phyloP scores from a whole-genome alignment of 345 rosid species.

The Iberis pinnata region DNA sequence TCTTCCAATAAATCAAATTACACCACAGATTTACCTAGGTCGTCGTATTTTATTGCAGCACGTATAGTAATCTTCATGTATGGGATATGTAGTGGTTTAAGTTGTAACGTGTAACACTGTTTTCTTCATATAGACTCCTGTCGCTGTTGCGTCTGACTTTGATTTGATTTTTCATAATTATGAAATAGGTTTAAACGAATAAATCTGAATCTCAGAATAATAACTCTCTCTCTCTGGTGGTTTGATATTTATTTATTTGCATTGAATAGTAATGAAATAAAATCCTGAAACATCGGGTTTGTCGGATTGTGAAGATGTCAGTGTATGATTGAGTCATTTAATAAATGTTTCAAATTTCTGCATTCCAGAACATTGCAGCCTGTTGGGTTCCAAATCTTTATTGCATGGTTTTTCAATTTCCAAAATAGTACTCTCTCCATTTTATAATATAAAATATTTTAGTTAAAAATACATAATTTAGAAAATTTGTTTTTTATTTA shows the following conservation, averaged over 20 bases:
- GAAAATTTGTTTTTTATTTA: too few species aligned
- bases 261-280: constrained; percentile 21
- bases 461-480: too few species aligned
- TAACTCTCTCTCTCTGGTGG: neutral
- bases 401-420: neutral
- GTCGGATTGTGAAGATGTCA: constrained; percentile 28
- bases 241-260: constrained; percentile 12
- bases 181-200: constrained; percentile 1
- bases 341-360: constrained; percentile 15
- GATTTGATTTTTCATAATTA: too few species aligned
- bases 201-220: neutral
- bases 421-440: too few species aligned
- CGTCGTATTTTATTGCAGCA: too few species aligned
- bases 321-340: constrained; percentile 24
- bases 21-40: too few species aligned
- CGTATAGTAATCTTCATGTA: too few species aligned
- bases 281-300: constrained; percentile 15
- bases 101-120: too few species aligned
- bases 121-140: too few species aligned
- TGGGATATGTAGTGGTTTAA: too few species aligned
- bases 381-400: constrained; percentile 3
- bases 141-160: too few species aligned
- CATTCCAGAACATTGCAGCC: constrained; percentile 27
- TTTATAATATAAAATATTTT: too few species aligned
- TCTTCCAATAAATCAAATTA: neutral